Base-by-base conservation (phyloP, 176 grass and related monocot genomes). In the Urochloa ruziziensis region DNA sequence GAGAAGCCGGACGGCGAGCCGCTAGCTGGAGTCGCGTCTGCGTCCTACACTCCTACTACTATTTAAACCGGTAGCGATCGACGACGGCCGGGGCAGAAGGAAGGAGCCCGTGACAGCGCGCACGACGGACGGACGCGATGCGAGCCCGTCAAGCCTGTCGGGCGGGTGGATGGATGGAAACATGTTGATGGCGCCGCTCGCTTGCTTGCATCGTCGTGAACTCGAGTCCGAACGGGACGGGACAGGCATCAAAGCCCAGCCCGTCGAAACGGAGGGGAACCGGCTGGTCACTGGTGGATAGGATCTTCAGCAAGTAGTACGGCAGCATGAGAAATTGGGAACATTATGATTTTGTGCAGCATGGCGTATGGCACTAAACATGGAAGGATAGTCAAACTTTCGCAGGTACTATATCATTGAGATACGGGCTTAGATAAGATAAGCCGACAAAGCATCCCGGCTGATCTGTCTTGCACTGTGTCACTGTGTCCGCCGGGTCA, bases 401-500 rank as follows among this genome's bases (percentile, higher is more conserved):
- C 24, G 72, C 62, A 17, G 57, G 58, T n/a, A n/a, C n/a, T n/a
- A n/a, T n/a, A n/a, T n/a, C n/a, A n/a, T n/a, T n/a, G n/a, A n/a
- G n/a, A n/a, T n/a, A n/a, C n/a, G n/a, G n/a, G n/a, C n/a, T n/a
- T n/a, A 12, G 43, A 46, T 46, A 3, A 3, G 46, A 33, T 36
- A 32, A 36, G 78, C 49, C 66, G 37, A 34, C 12, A 21, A 44
- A 60, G 72, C 39, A 37, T 52, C 35, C n/a, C 74, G 54, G 62
- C 30, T 80, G 68, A 60, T 30, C 87, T 75, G 82, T 49, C 24
- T 67, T 44, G 82, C 87, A 80, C 60, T 56, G 53, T n/a, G n/a
- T n/a, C n/a, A n/a, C n/a, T n/a, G n/a, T n/a, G n/a, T 0, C 53
- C 53, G 5, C 53, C 53, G 15, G 40, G 69, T 53, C 68, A 75